phyloP scores from a whole-genome alignment of 192 early-diverging fungal species.

The Allomyces macrogynus region DNA sequence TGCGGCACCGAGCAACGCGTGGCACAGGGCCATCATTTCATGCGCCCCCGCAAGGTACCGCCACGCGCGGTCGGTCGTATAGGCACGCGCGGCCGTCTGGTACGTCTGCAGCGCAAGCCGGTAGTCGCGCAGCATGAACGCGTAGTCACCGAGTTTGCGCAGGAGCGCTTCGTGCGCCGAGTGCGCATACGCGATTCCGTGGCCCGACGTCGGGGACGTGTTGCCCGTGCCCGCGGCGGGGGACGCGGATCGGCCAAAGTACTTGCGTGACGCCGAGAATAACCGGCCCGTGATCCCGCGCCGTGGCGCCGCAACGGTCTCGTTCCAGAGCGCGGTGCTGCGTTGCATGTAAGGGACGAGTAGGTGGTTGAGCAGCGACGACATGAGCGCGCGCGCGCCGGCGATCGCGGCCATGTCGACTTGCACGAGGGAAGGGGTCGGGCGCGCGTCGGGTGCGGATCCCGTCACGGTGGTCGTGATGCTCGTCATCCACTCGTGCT shows the following conservation, averaged over 20 bases:
- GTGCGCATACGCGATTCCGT: constrained; percentile 26
- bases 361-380: neutral
- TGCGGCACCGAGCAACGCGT: neutral
- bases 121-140: constrained; percentile 92
- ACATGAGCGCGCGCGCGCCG: neutral
- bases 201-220: constrained; percentile 4
- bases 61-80: constrained; percentile 53
- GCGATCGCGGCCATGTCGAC: neutral
- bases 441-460: too few relatives aligned
- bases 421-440: neutral
- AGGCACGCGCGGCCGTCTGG: constrained; percentile 73
- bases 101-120: constrained; percentile 73
- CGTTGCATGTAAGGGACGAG: constrained; percentile 77
- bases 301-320: constrained; percentile 70
- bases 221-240: constrained; percentile 8
- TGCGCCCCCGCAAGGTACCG: constrained; percentile 55
- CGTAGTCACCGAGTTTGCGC: constrained; percentile 81
- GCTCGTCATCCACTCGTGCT: too few relatives aligned
- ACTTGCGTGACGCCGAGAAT: constrained; percentile 60
- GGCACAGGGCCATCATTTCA: neutral
- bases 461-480: too few relatives aligned
- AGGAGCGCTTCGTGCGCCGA: constrained; percentile 78
- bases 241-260: constrained; percentile 46
- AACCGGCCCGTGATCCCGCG: constrained; percentile 76
- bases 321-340: constrained; percentile 68